Base-by-base conservation (phyloP, 371 early-diverging fungal genomes). In the Rhizopus stolonifer region DNA sequence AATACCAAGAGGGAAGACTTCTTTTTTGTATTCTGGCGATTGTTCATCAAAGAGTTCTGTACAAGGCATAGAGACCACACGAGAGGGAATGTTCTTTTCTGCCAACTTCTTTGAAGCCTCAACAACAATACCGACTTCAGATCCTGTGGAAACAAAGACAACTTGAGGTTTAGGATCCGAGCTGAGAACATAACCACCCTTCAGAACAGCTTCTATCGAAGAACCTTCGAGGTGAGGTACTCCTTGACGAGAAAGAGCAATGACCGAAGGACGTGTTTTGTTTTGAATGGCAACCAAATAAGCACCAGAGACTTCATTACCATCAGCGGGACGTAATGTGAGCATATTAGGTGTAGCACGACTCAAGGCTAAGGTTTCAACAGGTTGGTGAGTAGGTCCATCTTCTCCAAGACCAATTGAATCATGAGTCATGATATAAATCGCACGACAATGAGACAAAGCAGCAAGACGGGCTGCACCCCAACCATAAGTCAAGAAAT, bases 301-400 rank as follows among this genome's bases (percentile, higher is more conserved):
- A 13, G 94, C 80, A 55, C 93, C 98, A 18, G 96, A 92, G 33
- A 86, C 86, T 70, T 99, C 99, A 64, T 94, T 93, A 46, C 98
- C 97, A 70, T 99, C 98, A 42, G 95, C 96, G 36, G 99, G 99
- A 56, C 99, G 89, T 64, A 96, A 71, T 52, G 84, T 83, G 38
- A 88, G 70, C 65, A 92, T 75, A 79, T 95, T 93, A 44, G 99
- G 99, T n/a, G 94, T 89, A 11, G 98, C 97, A 50, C 99, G 90
- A 24, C 95, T 76, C 56, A 87, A 72, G 36, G 97, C 85, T 60
- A 99, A 67, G 10, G 95, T 94, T 74, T 99, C 99, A 46, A 99
- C 92, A 13, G 99, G 99, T 79, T 99, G 99, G 79, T 99, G 99
- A 18, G 99, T 99, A 26, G 99, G 99, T 10, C 99, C 99, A 74